These are phyloP conservation scores for Candida manassasensis DNA, from an alignment of 805 yeast species.

Conservation along the genomic window DNA sequence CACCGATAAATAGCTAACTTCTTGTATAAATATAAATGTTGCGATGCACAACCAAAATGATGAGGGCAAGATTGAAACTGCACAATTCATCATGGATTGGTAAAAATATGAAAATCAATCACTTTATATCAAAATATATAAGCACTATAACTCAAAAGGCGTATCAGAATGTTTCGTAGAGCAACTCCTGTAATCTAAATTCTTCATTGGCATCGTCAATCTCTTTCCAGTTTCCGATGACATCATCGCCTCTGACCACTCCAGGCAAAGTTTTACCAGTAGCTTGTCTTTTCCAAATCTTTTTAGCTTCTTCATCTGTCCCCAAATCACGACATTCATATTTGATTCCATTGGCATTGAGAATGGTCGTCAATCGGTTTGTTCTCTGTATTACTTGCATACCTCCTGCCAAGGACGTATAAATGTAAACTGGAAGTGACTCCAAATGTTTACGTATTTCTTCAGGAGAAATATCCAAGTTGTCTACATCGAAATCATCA, in stretches of 20 bases:
- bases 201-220: constrained; percentile 85
- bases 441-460: constrained; percentile 40
- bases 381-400: constrained; percentile 75
- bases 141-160: not conserved
- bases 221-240: constrained; percentile 81
- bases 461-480: constrained; percentile 35
- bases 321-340: constrained; percentile 75
- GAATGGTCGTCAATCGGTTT: constrained; percentile 66
- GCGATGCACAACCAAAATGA: too few relatives aligned
- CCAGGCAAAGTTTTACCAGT: constrained; percentile 79
- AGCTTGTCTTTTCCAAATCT: constrained; percentile 73
- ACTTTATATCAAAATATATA: too few relatives aligned
- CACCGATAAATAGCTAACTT: too few relatives aligned
- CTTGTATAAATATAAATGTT: too few relatives aligned
- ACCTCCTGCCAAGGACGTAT: constrained; percentile 85
- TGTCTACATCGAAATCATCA: constrained; percentile 16
- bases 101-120: too few relatives aligned
- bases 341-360: constrained; percentile 66
- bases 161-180: constrained; percentile 58
- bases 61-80: too few relatives aligned
- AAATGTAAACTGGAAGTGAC: constrained; percentile 64
- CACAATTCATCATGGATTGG: too few relatives aligned
- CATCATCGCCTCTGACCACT: constrained; percentile 74
- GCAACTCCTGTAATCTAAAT: constrained; percentile 55
- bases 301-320: constrained; percentile 80